phyloP scores from a whole-genome alignment of 441 rosid species.

The Raphanus hybrid region DNA sequence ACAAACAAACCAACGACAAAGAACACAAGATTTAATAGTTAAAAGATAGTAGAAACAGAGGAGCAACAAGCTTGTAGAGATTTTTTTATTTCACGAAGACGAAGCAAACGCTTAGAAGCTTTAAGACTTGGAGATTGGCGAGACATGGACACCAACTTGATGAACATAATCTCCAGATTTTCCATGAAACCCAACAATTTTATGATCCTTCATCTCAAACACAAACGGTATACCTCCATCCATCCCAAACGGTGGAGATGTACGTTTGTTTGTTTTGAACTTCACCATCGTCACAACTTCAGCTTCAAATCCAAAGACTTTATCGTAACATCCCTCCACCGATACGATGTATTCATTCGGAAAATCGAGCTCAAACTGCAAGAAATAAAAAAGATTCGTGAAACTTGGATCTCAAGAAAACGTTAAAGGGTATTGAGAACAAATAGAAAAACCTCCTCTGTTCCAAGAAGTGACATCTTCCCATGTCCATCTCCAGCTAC shows the following conservation, averaged over 20 bases:
- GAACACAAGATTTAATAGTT: not conserved
- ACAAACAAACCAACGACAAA: constrained; percentile 8
- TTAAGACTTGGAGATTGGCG: constrained; percentile 12
- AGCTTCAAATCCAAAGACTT: constrained; percentile 9
- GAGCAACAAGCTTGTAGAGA: not conserved
- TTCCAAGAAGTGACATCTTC: constrained; percentile 27
- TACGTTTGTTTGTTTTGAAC: constrained; percentile 34
- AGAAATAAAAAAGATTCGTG: not conserved
- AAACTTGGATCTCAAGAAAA: constrained; percentile 17
- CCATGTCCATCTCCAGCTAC: constrained; percentile 27
- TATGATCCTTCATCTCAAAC: constrained; percentile 11
- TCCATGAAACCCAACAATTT: constrained; percentile 33
- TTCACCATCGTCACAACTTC: constrained; percentile 15
- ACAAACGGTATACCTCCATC: constrained; percentile 21
- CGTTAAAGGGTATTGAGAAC: not conserved
- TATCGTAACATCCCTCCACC: constrained; percentile 26
- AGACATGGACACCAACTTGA: constrained; percentile 33
- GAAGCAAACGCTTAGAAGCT: constrained; percentile 9
- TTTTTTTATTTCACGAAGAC: not conserved
- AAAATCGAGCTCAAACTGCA: constrained; percentile 28
- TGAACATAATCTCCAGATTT: constrained; percentile 35
- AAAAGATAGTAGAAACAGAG: constrained; percentile 4
- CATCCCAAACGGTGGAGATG: constrained; percentile 28
- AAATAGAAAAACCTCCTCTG: constrained; percentile 7
- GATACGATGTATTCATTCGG: constrained; percentile 26